A percentile compares a stretch with the other conserved stretches of the same genome.
Evolutionary conservation across 192 early-diverging fungal species (phyloP).

Genomic region (Geranomyces variabilis): DNA sequence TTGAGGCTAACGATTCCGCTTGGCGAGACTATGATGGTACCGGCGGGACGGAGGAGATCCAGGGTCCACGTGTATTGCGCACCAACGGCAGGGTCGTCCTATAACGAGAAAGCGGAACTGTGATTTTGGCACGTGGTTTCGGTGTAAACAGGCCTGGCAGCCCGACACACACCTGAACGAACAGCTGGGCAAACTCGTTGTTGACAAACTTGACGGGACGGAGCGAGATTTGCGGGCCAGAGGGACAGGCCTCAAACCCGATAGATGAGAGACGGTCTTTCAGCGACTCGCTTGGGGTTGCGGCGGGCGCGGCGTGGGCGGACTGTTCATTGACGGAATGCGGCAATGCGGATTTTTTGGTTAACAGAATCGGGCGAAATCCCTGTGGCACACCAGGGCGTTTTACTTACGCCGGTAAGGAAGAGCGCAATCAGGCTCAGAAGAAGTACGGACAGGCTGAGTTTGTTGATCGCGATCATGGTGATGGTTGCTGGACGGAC

Average conservation of each 20-base stretch:
- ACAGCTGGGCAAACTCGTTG: conserved; percentile 9
- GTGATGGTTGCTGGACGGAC: too few relatives aligned
- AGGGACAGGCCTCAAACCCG: conserved; percentile 1
- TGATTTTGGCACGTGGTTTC: too few relatives aligned
- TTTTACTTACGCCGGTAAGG: too few relatives aligned
- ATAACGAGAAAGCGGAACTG: too few relatives aligned
- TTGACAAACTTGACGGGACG: not conserved
- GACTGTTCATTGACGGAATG: too few relatives aligned
- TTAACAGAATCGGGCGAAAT: too few relatives aligned
- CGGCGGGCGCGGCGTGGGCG: conserved; percentile 1
- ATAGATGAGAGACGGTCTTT: not conserved
- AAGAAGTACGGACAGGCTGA: too few relatives aligned
- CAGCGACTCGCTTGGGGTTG: not conserved
- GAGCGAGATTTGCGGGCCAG: not conserved
- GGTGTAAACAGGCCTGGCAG: too few relatives aligned
- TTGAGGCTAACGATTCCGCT: conserved; percentile 1
- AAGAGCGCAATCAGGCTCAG: too few relatives aligned
- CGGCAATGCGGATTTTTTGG: too few relatives aligned
- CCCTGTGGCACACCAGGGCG: too few relatives aligned
- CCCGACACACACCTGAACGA: not conserved
- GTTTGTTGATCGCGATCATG: too few relatives aligned
- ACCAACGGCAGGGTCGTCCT: not conserved
- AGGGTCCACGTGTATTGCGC: conserved; percentile 4
- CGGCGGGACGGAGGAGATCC: not conserved
- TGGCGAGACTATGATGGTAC: not conserved